A percentile compares a stretch with the other conserved stretches of the same genome.
These are phyloP conservation scores for Diplodia sapinea DNA, from an alignment of 2,329 filamentous ascomycete species.

Conservation along the genomic window DNA sequence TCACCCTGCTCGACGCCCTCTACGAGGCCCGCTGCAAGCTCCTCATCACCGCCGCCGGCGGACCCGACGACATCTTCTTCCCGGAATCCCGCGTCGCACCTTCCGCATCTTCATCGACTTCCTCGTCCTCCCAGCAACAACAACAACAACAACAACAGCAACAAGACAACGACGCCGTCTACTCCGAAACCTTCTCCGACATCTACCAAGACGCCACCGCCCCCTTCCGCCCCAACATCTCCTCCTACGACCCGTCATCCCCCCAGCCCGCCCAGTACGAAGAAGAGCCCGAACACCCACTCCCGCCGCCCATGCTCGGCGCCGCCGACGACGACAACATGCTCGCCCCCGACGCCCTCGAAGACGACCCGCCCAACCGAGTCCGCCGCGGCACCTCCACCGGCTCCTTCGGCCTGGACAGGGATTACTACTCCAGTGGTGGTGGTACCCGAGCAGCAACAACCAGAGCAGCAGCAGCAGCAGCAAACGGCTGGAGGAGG, in stretches of 20 bases:
- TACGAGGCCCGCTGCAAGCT: conserved; percentile 84
- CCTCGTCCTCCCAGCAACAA: background rate
- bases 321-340: conserved; percentile 46
- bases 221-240: conserved; percentile 80
- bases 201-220: conserved; percentile 78
- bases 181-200: conserved; percentile 71
- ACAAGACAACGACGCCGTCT: conserved; percentile 58
- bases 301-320: conserved; percentile 38
- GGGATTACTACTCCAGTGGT: conserved; percentile 29
- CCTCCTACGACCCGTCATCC: conserved; percentile 60
- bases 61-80: conserved; percentile 79
- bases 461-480: background rate
- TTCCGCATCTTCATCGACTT: background rate
- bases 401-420: conserved; percentile 41
- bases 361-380: conserved; percentile 57
- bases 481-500: background rate
- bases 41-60: conserved; percentile 68
- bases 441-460: too few species aligned
- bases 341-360: conserved; percentile 53
- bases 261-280: background rate
- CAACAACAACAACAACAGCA: conserved; percentile 31
- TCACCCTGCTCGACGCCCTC: conserved; percentile 78
- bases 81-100: conserved; percentile 57
- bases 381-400: conserved; percentile 36
- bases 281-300: background rate